Evolutionary conservation across 2,329 filamentous ascomycete genomes (phyloP).

Genomic region (Cercospora sp.): DNA sequence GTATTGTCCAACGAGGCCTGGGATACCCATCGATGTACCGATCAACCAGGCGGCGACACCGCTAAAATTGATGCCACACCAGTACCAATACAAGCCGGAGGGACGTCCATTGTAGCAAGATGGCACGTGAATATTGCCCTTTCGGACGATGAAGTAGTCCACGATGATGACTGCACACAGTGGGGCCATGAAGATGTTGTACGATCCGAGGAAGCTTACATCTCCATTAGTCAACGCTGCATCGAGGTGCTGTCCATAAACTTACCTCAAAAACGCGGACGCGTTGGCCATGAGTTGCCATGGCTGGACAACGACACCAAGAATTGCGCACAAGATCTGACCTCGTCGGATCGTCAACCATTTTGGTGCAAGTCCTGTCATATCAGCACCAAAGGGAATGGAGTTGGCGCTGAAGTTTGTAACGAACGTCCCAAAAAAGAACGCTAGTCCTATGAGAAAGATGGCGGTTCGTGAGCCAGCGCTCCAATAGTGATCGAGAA

Average conservation of each 20-base stretch:
- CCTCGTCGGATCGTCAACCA: slow-evolving; percentile 48
- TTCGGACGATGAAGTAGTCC: slow-evolving; percentile 44
- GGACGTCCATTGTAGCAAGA: slow-evolving; percentile 47
- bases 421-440: slow-evolving; percentile 44
- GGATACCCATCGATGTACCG: slow-evolving; percentile 58
- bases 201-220: slow-evolving; percentile 48
- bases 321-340: slow-evolving; percentile 42
- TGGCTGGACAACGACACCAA: slow-evolving; percentile 59
- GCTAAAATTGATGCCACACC: slow-evolving; percentile 57
- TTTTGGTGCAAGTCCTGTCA: slow-evolving; percentile 52
- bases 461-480: slow-evolving; percentile 43
- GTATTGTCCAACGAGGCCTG: slow-evolving; percentile 51
- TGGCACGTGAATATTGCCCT: slow-evolving; percentile 46
- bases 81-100: slow-evolving; percentile 53
- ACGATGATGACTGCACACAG: slow-evolving; percentile 43
- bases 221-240: not conserved
- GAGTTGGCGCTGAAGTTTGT: slow-evolving; percentile 48
- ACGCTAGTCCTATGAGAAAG: slow-evolving; percentile 42
- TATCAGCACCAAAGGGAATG: slow-evolving; percentile 48
- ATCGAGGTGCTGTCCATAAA: not conserved
- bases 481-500: slow-evolving; percentile 44
- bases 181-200: slow-evolving; percentile 46
- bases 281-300: slow-evolving; percentile 63
- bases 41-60: slow-evolving; percentile 58
- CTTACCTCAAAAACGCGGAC: slow-evolving; percentile 53